A percentile compares a stretch with the other conserved stretches of the same genome.
phyloP scores from a whole-genome alignment of 2,329 filamentous ascomycete species.

The Aulographum hederae region DNA sequence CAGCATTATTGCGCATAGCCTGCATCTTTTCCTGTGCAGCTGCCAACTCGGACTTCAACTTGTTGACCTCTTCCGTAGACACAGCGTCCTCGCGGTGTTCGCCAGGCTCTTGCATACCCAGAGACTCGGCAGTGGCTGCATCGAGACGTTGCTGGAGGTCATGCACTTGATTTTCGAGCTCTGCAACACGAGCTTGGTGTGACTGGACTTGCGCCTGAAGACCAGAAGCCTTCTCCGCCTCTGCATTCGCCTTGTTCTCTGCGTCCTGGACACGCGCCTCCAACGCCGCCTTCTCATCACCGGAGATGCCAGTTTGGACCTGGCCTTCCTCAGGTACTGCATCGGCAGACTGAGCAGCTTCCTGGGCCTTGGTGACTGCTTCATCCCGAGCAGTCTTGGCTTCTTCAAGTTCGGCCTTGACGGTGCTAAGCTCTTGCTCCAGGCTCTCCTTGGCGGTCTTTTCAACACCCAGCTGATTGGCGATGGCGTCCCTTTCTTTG shows the following conservation, averaged over 20 bases:
- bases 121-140: constrained; percentile 15
- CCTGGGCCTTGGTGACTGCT: constrained; percentile 27
- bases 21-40: constrained; percentile 27
- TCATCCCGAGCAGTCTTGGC: constrained; percentile 47
- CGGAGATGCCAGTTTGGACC: constrained; percentile 24
- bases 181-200: constrained; percentile 42
- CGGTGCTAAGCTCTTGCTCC: constrained; percentile 30
- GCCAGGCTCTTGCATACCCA: constrained; percentile 9
- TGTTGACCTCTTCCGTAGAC: constrained; percentile 3
- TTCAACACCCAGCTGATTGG: constrained; percentile 25
- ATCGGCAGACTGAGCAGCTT: constrained; percentile 3
- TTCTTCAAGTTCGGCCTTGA: constrained; percentile 41
- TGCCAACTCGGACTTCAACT: constrained; percentile 15
- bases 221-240: constrained; percentile 16
- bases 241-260: constrained; percentile 20
- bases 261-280: constrained; percentile 20
- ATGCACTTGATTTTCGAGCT: constrained; percentile 42
- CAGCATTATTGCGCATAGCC: constrained; percentile 5
- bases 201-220: constrained; percentile 23
- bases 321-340: constrained; percentile 7
- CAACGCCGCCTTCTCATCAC: constrained; percentile 15
- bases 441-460: constrained; percentile 54
- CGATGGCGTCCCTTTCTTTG: constrained; percentile 29
- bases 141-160: constrained; percentile 20
- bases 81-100: background rate